phyloP scores from a whole-genome alignment of 163 green algal genomes.

The Chlorella variabilis region DNA sequence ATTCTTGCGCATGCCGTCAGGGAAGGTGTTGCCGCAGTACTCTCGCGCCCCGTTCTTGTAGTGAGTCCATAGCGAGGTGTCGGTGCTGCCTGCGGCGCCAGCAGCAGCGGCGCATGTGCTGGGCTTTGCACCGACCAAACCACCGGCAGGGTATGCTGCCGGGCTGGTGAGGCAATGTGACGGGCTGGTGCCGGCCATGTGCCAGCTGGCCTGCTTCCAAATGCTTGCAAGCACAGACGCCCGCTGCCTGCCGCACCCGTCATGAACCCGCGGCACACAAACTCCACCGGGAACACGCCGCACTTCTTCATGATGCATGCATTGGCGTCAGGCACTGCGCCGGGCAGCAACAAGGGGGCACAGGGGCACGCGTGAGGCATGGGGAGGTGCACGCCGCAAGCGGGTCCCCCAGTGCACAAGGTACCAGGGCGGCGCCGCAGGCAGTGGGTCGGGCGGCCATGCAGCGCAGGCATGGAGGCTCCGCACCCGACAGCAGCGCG shows the following conservation, averaged over 20 bases:
- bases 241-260: slow-evolving; percentile 81
- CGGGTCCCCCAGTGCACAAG: not conserved
- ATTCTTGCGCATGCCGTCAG: slow-evolving; percentile 97
- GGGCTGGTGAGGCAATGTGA: no score
- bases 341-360: no score
- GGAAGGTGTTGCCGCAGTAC: slow-evolving; percentile 97
- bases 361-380: no score
- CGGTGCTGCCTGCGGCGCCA: slow-evolving; percentile 81
- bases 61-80: slow-evolving; percentile 98
- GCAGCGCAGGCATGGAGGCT: no score
- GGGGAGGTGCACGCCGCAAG: no score
- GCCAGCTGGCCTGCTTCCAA: no score
- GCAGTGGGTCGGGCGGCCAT: no score
- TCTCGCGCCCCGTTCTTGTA: slow-evolving; percentile 87
- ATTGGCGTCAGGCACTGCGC: slow-evolving; percentile 88
- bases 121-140: not conserved
- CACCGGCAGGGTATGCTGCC: not conserved
- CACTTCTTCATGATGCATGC: slow-evolving; percentile 95
- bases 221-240: not conserved
- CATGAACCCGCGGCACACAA: slow-evolving; percentile 97
- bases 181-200: no score
- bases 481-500: slow-evolving; percentile 74
- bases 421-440: no score
- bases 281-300: slow-evolving; percentile 97
- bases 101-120: not conserved